Evolutionary conservation across 1,284 basidiomycete genomes (phyloP).

Genomic region (Boletus mariae): DNA sequence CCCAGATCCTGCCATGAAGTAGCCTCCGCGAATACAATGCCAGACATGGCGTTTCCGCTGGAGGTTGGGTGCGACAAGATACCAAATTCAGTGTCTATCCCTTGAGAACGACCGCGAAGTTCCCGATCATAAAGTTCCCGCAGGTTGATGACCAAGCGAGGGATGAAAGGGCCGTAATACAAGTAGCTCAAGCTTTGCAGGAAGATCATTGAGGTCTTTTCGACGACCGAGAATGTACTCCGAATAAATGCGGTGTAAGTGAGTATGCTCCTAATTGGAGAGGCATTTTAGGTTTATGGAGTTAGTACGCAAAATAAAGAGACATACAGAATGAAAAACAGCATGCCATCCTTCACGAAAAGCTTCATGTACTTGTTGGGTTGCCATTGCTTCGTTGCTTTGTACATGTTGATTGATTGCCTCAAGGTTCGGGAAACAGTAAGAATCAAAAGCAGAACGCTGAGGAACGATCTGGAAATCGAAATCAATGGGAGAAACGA

Average conservation of each 20-base stretch:
- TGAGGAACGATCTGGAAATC: conserved; percentile 5
- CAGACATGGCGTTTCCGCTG: neutral
- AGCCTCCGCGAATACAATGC: neutral
- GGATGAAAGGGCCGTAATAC: conserved; percentile 1
- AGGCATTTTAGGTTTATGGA: too few relatives aligned
- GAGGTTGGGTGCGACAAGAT: neutral
- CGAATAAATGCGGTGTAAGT: neutral
- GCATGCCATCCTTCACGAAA: conserved; percentile 10
- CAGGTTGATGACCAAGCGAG: neutral
- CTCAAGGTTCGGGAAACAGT: conserved; percentile 2
- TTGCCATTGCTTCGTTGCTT: conserved; percentile 11
- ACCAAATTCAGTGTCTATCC: conserved; percentile 4
- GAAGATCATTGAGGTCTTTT: neutral
- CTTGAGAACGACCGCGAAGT: neutral
- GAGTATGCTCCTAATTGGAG: neutral
- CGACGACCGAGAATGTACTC: neutral
- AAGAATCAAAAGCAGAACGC: conserved; percentile 6
- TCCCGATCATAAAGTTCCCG: conserved; percentile 2
- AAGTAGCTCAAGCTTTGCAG: neutral
- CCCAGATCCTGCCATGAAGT: neutral
- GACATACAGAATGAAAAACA: conserved; percentile 17
- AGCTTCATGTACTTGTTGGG: conserved; percentile 5
- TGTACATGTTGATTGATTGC: conserved; percentile 11
- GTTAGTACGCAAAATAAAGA: neutral
- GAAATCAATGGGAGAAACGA: neutral